Base-by-base conservation (phyloP, 306 rosid genomes). In the Begonia fuchsioides region DNA sequence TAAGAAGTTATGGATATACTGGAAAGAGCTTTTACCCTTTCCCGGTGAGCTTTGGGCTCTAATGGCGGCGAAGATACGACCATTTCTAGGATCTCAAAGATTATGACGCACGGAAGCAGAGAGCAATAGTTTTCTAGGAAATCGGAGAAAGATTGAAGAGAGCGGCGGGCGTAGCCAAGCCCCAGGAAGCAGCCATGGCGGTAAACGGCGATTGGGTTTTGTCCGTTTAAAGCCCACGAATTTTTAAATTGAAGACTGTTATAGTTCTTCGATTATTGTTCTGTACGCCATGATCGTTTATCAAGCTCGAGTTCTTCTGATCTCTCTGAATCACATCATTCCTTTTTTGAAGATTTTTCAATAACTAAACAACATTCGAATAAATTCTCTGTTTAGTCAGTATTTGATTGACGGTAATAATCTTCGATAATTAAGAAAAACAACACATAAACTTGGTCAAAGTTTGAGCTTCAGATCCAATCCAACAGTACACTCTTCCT, bases 21-120 rank as follows among this genome's bases (percentile, higher is more conserved):
- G n/a, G n/a, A n/a, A n/a, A n/a, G 5, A 7, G 8, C 10, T 26
- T 26, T 26, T 10, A 51, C 18, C 32, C 67, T 17, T 18, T 80
- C 93, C 86, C 18, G 71, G 57, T 50, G 65, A 38, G 49, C 38
- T 74, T 46, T 83, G 80, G n/a, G 88, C 85, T 69, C 71, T 71
- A 61, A 83, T 38, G 17, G 72, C 58, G 39, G 93, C 87, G 58
- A 64, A 13, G 71, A 77, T 17, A 10, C 51, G 32, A 3, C 69
- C 67, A 49, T 62, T 76, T 66, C 58, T 65, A 11, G 17, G 32
- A 18, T 52, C 46, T 49, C 57, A 62, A 26, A 61, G 43, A 8
- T 41, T 59, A 20, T 57, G 62, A 18, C 20, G 56, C 55, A 61
- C 17, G 43, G 47, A 41, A 58, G 52, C 13, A 7, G 67, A 9